A percentile compares a stretch with the other conserved stretches of the same genome.
phyloP scores from a whole-genome alignment of 257 asterid species.

The Jasminum sambac region DNA sequence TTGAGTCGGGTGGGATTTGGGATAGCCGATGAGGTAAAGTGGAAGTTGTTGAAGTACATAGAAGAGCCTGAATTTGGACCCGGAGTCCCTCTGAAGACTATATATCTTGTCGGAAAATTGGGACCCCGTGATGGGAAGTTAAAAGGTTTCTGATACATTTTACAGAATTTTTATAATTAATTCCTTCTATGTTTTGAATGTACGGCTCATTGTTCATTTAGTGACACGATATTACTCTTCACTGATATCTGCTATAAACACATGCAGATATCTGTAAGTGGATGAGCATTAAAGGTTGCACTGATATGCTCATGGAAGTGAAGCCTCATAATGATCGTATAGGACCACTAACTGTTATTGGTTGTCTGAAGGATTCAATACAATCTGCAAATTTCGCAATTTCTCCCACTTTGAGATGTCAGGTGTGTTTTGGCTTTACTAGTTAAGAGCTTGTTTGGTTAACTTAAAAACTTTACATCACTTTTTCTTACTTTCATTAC shows the following conservation, averaged over 20 bases:
- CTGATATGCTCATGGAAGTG: conserved; percentile 54
- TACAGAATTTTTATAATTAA: not conserved
- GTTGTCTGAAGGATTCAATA: conserved; percentile 55
- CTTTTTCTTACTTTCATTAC: too few species aligned
- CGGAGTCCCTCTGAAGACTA: conserved; percentile 55
- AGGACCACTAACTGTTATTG: conserved; percentile 69
- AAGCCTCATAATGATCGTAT: conserved; percentile 66
- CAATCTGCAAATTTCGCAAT: conserved; percentile 41
- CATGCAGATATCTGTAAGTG: conserved; percentile 67
- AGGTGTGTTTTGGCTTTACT: conserved; percentile 69
- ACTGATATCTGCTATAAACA: conserved; percentile 21
- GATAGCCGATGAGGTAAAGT: conserved; percentile 39
- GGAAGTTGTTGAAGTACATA: conserved; percentile 58
- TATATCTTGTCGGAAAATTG: conserved; percentile 53
- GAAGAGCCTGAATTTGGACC: conserved; percentile 97
- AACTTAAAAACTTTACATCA: too few species aligned
- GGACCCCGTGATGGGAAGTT: conserved; percentile 41
- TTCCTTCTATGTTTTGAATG: not conserved
- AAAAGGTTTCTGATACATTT: conserved; percentile 45
- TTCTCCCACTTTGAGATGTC: conserved; percentile 60
- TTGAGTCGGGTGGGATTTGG: conserved; percentile 51
- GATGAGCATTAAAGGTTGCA: conserved; percentile 59
- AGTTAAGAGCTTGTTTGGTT: too few species aligned
- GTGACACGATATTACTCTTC: not conserved
- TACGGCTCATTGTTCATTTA: not conserved